Conservation (phyloP, 2,329 filamentous ascomycete genomes). For the Thermoascus crustaceus region DNA sequence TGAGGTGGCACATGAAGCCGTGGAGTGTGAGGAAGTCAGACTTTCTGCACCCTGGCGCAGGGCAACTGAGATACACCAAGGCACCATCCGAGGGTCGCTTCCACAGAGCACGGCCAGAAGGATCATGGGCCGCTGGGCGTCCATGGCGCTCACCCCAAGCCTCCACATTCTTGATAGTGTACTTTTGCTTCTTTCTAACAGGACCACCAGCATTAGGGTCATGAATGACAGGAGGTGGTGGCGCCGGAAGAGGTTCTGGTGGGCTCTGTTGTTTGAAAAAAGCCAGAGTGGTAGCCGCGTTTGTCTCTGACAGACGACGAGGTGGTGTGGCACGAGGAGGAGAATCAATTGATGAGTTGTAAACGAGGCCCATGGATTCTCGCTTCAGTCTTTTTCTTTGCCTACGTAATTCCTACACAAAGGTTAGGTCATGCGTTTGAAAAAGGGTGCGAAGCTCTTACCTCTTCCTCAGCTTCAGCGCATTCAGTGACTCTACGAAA, state of each 20-base stretch:
- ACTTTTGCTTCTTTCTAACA: slow-evolving; percentile 33
- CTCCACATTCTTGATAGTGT: slow-evolving; percentile 36
- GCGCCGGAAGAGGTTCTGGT: slow-evolving; percentile 26
- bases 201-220: slow-evolving; percentile 14
- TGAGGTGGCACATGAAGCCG: slow-evolving; percentile 36
- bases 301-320: slow-evolving; percentile 33
- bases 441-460: slow-evolving; percentile 12
- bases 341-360: slow-evolving; percentile 26
- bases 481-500: slow-evolving; percentile 32
- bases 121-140: slow-evolving; percentile 32
- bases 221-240: slow-evolving; percentile 11
- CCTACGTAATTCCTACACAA: slow-evolving; percentile 28
- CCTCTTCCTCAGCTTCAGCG: slow-evolving; percentile 34
- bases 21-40: slow-evolving; percentile 35
- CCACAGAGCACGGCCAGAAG: slow-evolving; percentile 31
- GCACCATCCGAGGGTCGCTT: slow-evolving; percentile 32
- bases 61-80: slow-evolving; percentile 32
- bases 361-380: slow-evolving; percentile 33
- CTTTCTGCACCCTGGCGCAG: slow-evolving; percentile 30
- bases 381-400: slow-evolving; percentile 33
- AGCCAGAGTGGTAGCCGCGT: slow-evolving; percentile 32
- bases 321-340: slow-evolving; percentile 31
- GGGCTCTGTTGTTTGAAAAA: slow-evolving; percentile 37
- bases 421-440: background rate
- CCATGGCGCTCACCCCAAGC: slow-evolving; percentile 35